Base-by-base conservation (phyloP, 163 green algal genomes). In the Prototheca stagnorum region DNA sequence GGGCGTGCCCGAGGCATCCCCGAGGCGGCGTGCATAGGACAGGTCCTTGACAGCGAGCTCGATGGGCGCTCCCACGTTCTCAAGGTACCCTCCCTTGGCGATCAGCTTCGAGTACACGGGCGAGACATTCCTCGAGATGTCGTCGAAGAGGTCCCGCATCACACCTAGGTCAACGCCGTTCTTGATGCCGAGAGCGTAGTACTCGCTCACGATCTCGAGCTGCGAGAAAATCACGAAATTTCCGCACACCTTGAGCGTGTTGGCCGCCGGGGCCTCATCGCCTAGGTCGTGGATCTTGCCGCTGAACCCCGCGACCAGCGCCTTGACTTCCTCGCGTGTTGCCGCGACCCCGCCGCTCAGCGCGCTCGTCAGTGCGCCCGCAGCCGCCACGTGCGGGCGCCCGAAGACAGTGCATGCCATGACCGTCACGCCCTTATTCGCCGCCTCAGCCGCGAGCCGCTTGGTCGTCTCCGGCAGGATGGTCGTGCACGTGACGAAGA, bases 401-500 rank as follows among this genome's bases (percentile, higher is more conserved):
- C 73, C 73, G 66, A 74, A 81, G 15, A 81, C 70, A 2, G 69
- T 60, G 6, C 43, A 55, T 23, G 59, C 49, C 1, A 74, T 4
- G 45, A 63, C 72, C 0, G 26, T 22, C 6, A 71, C 46, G 6
- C 58, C 63, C 0, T 22, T n/a, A 7, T 15, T 25, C 0, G 34
- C 29, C 4, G 61, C 53, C 12, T 48, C 20, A 0, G 26, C 29
- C 2, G 57, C 58, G 19, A 62, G 53, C 5, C 43, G 28, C 12
- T 36, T 35, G 9, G 61, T 48, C 3, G 49, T 70, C 9, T 47
- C 46, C n/a, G 70, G 62, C 19, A 67, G 59, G 2, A 73, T 44
- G 21, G 72, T 81, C 47, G 59, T 74, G 48, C 59, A 64, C 43
- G 79, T 64, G 11, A 78, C 49, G 35, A 59, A 64, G 1, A 77